Conservation (phyloP, 208 protist genomes). For the Novymonas esmeraldas region DNA sequence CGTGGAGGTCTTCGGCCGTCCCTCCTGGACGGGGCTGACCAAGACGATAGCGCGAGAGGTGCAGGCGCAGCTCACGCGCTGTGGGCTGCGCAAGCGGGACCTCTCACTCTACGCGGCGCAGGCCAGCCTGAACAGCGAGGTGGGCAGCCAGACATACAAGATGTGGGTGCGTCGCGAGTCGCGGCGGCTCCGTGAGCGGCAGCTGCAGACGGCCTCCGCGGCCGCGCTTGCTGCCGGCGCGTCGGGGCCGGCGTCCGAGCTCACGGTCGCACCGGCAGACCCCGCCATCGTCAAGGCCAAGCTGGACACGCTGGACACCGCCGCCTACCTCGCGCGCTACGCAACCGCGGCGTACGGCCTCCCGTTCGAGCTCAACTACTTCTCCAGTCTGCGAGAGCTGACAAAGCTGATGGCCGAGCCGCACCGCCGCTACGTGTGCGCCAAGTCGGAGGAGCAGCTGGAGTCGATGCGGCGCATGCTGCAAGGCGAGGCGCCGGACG, state of each 20-base stretch:
- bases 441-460: constrained; percentile 68
- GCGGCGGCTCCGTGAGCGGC: constrained; percentile 24
- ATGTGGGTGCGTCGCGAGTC: constrained; percentile 27
- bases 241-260: background rate
- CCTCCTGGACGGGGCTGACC: constrained; percentile 23
- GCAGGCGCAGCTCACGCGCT: constrained; percentile 47
- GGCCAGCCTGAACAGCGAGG: constrained; percentile 23
- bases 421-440: constrained; percentile 68
- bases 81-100: constrained; percentile 25
- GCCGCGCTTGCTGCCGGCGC: background rate
- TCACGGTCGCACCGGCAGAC: constrained; percentile 14
- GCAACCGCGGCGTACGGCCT: constrained; percentile 72
- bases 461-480: constrained; percentile 82
- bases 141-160: constrained; percentile 21
- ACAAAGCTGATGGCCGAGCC: constrained; percentile 55
- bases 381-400: constrained; percentile 47
- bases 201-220: background rate
- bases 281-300: constrained; percentile 16
- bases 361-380: constrained; percentile 82
- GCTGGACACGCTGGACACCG: constrained; percentile 34
- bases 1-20: constrained; percentile 53
- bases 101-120: constrained; percentile 21
- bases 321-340: constrained; percentile 66
- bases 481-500: constrained; percentile 45
- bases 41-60: constrained; percentile 36